These are phyloP conservation scores for Yamadazyma philogaea DNA, from an alignment of 805 yeast species.

Conservation along the genomic window DNA sequence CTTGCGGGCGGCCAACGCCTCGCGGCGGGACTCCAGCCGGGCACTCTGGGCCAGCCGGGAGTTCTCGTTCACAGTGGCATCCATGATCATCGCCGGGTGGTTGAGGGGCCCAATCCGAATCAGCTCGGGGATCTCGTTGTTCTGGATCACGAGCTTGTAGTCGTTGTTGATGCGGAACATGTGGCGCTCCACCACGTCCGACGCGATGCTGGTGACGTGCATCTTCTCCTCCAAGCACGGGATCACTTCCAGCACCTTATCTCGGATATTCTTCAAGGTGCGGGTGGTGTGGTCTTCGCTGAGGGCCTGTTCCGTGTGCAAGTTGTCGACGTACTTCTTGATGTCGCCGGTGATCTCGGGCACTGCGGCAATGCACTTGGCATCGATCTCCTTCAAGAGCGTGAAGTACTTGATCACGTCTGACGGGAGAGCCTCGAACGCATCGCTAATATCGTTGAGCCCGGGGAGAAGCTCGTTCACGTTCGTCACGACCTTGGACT, in stretches of 20 bases:
- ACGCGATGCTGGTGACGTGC: constrained; percentile 93
- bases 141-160: constrained; percentile 65
- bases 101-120: constrained; percentile 74
- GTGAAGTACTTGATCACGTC: constrained; percentile 85
- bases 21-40: constrained; percentile 82
- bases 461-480: constrained; percentile 61
- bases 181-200: constrained; percentile 69
- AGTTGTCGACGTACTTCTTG: constrained; percentile 35
- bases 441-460: constrained; percentile 86
- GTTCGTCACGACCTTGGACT: constrained; percentile 30
- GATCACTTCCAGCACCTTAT: constrained; percentile 62
- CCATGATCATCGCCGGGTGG: constrained; percentile 87
- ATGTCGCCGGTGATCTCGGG: constrained; percentile 64
- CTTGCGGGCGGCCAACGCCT: constrained; percentile 86
- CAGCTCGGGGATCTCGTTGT: constrained; percentile 77
- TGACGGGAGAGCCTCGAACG: constrained; percentile 82
- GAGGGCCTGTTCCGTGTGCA: constrained; percentile 15
- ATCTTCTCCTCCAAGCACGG: constrained; percentile 95
- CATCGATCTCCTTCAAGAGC: constrained; percentile 86
- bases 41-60: constrained; percentile 66
- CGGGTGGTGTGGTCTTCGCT: constrained; percentile 5
- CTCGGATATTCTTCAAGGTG: constrained; percentile 29
- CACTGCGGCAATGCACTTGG: constrained; percentile 76
- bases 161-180: constrained; percentile 74
- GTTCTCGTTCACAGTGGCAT: constrained; percentile 47